A percentile compares a stretch with the other conserved stretches of the same genome.
Evolutionary conservation across 1,139 yeast genomes (phyloP).

Genomic region (Suhomyces terraborum): DNA sequence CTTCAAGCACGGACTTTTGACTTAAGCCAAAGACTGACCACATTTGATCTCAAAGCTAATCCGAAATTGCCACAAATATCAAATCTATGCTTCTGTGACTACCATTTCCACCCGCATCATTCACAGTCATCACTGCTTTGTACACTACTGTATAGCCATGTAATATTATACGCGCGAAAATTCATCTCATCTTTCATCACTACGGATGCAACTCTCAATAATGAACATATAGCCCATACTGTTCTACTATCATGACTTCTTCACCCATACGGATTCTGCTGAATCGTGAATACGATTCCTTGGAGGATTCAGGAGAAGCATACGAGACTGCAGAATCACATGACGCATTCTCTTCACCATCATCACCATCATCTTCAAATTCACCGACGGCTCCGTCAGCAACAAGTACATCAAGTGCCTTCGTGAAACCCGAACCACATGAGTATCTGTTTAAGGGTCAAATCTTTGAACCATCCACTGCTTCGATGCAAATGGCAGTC

Average conservation of each 20-base stretch:
- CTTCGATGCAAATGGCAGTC: background rate
- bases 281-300: background rate
- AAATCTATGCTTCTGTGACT: background rate
- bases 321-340: background rate
- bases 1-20: too few relatives aligned
- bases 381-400: background rate
- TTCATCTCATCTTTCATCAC: conserved; percentile 2
- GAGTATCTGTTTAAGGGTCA: background rate
- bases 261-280: background rate
- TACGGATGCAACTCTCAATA: conserved; percentile 6
- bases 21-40: too few relatives aligned
- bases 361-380: background rate
- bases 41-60: too few relatives aligned
- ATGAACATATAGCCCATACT: background rate
- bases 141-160: conserved; percentile 8
- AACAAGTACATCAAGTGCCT: background rate
- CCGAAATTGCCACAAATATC: too few relatives aligned
- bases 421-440: background rate
- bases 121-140: conserved; percentile 1
- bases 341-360: background rate
- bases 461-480: background rate
- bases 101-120: background rate
- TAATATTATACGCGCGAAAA: conserved; percentile 8
- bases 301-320: background rate
- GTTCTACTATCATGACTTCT: background rate